Conservation (phyloP, 768 basidiomycete genomes). For the Stropharia rugosoannulata region DNA sequence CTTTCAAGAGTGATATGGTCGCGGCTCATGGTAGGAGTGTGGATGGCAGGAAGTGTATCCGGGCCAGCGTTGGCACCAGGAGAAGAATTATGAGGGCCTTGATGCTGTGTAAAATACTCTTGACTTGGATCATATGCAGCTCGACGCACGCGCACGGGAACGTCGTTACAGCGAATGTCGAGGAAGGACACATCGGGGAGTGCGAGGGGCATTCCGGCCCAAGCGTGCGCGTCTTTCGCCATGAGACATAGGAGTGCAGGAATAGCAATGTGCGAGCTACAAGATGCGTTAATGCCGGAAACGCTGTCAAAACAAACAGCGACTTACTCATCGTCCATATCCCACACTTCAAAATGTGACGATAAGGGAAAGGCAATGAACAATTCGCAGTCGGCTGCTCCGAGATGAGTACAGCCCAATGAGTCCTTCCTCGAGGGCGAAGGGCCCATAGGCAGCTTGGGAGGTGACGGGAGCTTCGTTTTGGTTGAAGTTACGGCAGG, state of each 20-base stretch:
- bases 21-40: not conserved
- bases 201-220: slow-evolving; percentile 27
- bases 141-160: slow-evolving; percentile 17
- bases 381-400: slow-evolving; percentile 26
- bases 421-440: slow-evolving; percentile 18
- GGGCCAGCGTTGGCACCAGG: not conserved
- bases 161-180: slow-evolving; percentile 30
- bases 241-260: slow-evolving; percentile 31
- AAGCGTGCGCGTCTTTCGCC: slow-evolving; percentile 27
- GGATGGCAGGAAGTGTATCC: not conserved
- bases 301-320: slow-evolving; percentile 2
- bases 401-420: slow-evolving; percentile 24
- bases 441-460: not conserved
- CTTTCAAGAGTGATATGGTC: slow-evolving; percentile 29
- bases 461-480: not conserved
- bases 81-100: not conserved
- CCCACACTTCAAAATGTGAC: slow-evolving; percentile 35
- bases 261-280: slow-evolving; percentile 20
- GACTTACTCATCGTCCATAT: slow-evolving; percentile 31
- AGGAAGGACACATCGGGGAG: slow-evolving; percentile 31
- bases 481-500: slow-evolving; percentile 2
- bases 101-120: slow-evolving; percentile 12
- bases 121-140: slow-evolving; percentile 14
- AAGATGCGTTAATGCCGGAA: slow-evolving; percentile 2
- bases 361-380: slow-evolving; percentile 27